A percentile compares a stretch with the other conserved stretches of the same genome.
Evolutionary conservation across 2,329 filamentous ascomycete species (phyloP).

Genomic region (Scorias spongiosa): DNA sequence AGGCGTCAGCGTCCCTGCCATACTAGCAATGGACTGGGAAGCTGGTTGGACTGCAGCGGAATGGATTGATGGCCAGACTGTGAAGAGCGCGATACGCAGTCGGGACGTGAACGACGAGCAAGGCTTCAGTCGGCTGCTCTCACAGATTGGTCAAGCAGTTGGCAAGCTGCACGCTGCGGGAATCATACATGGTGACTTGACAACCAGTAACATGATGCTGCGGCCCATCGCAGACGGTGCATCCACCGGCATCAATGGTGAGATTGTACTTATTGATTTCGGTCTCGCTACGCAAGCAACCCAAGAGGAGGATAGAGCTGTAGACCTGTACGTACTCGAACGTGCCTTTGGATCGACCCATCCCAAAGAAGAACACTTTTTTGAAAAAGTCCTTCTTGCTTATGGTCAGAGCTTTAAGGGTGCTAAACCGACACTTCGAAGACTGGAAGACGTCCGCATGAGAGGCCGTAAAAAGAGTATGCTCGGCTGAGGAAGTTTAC

Average conservation of each 20-base stretch:
- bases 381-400: slow-evolving; percentile 62
- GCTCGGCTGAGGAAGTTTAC: slow-evolving; percentile 49
- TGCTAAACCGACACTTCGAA: slow-evolving; percentile 57
- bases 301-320: slow-evolving; percentile 83
- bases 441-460: slow-evolving; percentile 82
- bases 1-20: slow-evolving; percentile 65
- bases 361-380: slow-evolving; percentile 65
- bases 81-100: slow-evolving; percentile 48
- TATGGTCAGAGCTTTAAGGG: slow-evolving; percentile 67
- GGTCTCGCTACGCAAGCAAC: slow-evolving; percentile 69
- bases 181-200: slow-evolving; percentile 87
- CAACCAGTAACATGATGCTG: slow-evolving; percentile 93
- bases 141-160: slow-evolving; percentile 19
- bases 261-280: slow-evolving; percentile 87
- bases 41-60: slow-evolving; percentile 63
- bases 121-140: slow-evolving; percentile 16
- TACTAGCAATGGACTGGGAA: slow-evolving; percentile 55
- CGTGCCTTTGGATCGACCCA: slow-evolving; percentile 91
- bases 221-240: slow-evolving; percentile 21
- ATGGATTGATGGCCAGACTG: slow-evolving; percentile 61
- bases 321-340: slow-evolving; percentile 92
- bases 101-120: slow-evolving; percentile 19
- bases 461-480: slow-evolving; percentile 93
- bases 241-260: slow-evolving; percentile 38
- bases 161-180: slow-evolving; percentile 59